Evolutionary conservation across 495 filamentous ascomycete genomes (phyloP).

Genomic region (Neurospora sp.): DNA sequence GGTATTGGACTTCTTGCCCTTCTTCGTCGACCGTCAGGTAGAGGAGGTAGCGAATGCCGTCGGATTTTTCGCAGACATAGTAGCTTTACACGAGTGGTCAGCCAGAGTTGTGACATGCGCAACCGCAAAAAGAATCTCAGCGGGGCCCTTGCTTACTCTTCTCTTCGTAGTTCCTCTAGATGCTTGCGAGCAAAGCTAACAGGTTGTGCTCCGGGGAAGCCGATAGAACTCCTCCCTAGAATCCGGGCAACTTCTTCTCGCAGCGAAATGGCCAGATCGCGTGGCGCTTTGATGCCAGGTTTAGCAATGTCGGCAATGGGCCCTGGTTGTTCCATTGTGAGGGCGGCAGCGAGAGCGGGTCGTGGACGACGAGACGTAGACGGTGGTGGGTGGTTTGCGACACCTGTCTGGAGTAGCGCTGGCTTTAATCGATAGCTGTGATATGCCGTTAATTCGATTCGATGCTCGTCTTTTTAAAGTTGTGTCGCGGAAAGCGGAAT

Average conservation of each 20-base stretch:
- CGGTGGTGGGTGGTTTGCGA: not conserved
- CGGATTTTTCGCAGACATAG: constrained; percentile 96
- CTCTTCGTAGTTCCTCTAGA: constrained; percentile 60
- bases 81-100: constrained; percentile 42
- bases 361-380: not conserved
- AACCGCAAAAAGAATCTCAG: not conserved
- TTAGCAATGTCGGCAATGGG: constrained; percentile 36
- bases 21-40: constrained; percentile 61
- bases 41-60: constrained; percentile 88
- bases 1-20: constrained; percentile 50
- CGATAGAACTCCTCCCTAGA: constrained; percentile 52
- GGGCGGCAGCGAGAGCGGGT: not conserved
- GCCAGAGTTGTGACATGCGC: not conserved
- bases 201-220: constrained; percentile 90
- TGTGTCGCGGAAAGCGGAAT: not conserved
- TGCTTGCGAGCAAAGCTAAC: constrained; percentile 79
- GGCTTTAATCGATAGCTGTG: not conserved
- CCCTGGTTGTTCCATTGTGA: constrained; percentile 16
- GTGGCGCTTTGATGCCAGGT: constrained; percentile 57
- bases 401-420: not conserved
- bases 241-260: constrained; percentile 67
- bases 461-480: not conserved
- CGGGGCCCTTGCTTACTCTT: constrained; percentile 45
- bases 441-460: not conserved
- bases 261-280: constrained; percentile 46